Evolutionary conservation across 2,329 filamentous ascomycete genomes (phyloP), one percentile per base, ranked within the genome.

Genomic region (Dactylellina drechsleri): DNA sequence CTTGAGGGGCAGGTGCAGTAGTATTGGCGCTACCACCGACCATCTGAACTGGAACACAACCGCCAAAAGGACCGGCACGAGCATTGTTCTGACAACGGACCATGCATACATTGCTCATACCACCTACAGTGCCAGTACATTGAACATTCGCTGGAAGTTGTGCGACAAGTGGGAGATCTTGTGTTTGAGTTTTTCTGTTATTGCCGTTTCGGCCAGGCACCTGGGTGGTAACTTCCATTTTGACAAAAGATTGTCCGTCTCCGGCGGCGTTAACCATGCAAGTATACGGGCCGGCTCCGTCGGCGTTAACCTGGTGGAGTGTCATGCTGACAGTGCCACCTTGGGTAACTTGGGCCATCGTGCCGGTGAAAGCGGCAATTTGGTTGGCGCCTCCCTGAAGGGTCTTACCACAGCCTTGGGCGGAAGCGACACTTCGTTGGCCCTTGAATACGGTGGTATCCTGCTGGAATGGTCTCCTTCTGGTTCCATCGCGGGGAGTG

Each of bases 241-340:
- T 18, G 4, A 26, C 41, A 53, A 68, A 75, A 15, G 82, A 80
- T 56, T 83, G 79, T 20, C 84, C 88, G 3, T 87, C 88, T 66
- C 83, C 88, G 67, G 88, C 87, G 65, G 83, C 81, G 79, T 89
- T 88, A 80, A 90, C 88, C 84, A 87, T 87, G 82, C 88, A 89
- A 5, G 83, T 85, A 81, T 89, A 90, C 1, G 88, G 88, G 8
- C 71, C 71, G 0, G 71, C 71, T 12, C 71, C 71, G 59, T 75
- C 71, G 28, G 64, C 53, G 40, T 75, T 75, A 52, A 75, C 47
- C 23, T 75, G 71, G 18, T 90, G 88, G 10, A 90, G 83, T 0
- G 87, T 90, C 84, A 90, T 89, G 78, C 82, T 82, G 74, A 90
- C 78, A 64, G 84, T 78, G 66, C 88, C 89, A 56, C 88, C 88